Base-by-base conservation (phyloP, 2,329 filamentous ascomycete species). In the Aspergillus thermomutatus region DNA sequence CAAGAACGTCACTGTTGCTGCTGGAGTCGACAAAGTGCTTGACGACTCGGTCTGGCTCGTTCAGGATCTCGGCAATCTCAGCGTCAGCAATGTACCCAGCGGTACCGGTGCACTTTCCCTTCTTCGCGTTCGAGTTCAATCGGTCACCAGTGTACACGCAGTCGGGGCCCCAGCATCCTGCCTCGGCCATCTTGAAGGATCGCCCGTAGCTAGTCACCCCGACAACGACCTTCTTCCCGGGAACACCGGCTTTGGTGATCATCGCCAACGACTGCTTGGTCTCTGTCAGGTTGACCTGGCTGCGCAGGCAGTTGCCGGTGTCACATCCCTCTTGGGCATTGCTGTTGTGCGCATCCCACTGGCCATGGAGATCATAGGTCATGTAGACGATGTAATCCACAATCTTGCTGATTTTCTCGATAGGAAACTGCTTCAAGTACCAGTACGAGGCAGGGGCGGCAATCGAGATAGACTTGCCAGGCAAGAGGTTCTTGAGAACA, bases 221-320 rank as follows among this genome's bases (percentile, higher is more conserved):
- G 4, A 75, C 66, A 26, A 70, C 43, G 25, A 76, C 52, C 57
- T 72, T 72, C 40, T 66, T 64, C 0, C 63, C 52, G 2, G 66
- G 62, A 0, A 77, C 75, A 4, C 73, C 74, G 1, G 75, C 74
- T 58, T 77, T 77, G 11, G 68, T 69, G 47, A 72, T 54, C 55
- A 75, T 77, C 1, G 69, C 57, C 8, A 78, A 62, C 0, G 74
- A 58, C 9, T 60, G 59, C 1, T 55, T 54, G 1, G 71, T 75
- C 56, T 76, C 72, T 1, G 75, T 78, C 45, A 64, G 56, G 66
- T 78, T 78, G 60, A 75, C 62, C 56, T 78, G 76, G 0, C 67
- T 71, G 3, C 75, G 71, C 1, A 78, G 65, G 49, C 77, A 72
- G 47, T 67, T 68, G 1, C 69, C 68, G 8, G 21, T 27, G 4